Conservation (phyloP, 2,329 filamentous ascomycete genomes). For the Fusarium brevicatenulatum region DNA sequence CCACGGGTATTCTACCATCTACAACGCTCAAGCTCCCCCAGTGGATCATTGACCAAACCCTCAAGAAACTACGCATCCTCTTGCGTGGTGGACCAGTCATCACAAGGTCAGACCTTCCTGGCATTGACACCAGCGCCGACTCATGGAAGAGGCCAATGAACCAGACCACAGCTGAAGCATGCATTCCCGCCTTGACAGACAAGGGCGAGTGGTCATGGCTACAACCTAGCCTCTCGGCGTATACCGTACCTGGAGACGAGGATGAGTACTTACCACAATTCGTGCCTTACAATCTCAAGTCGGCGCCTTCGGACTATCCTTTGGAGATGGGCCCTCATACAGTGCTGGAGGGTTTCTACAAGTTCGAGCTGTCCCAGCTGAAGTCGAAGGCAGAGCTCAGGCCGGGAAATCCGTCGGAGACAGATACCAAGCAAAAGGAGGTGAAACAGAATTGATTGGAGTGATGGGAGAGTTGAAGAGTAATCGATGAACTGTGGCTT, state of each 20-base stretch:
- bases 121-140: neutral
- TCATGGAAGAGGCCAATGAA: neutral
- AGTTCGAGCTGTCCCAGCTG: neutral
- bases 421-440: too few relatives aligned
- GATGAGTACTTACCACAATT: neutral
- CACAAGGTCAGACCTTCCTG: neutral
- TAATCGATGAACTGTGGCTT: too few relatives aligned
- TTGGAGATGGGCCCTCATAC: neutral
- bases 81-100: neutral
- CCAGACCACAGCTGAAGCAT: neutral
- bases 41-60: neutral
- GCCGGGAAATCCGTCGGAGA: neutral
- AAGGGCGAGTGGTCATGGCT: neutral
- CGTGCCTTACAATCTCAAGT: neutral
- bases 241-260: neutral
- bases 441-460: too few relatives aligned
- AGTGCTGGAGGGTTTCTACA: neutral
- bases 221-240: neutral
- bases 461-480: too few relatives aligned
- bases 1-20: neutral
- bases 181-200: fast-evolving
- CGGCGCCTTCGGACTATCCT: neutral
- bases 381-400: neutral
- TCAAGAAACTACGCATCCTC: neutral
- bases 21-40: neutral